Evolutionary conservation across 768 basidiomycete genomes (phyloP).

Genomic region (Rhizopogon salebrosus): DNA sequence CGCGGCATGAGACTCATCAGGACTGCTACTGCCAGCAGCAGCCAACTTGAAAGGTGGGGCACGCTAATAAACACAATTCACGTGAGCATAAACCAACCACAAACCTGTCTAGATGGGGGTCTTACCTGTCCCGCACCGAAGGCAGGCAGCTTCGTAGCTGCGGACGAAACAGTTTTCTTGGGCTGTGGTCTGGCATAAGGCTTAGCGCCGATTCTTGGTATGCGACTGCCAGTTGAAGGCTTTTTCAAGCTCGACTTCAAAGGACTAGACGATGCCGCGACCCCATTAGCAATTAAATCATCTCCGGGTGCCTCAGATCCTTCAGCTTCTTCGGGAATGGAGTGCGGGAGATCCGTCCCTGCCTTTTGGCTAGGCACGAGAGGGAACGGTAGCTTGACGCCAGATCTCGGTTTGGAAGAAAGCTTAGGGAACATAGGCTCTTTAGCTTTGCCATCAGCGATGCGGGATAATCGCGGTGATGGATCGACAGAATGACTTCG

Average conservation of each 20-base stretch:
- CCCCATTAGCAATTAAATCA: conserved; percentile 10
- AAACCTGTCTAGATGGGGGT: background rate
- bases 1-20: conserved; percentile 7
- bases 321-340: conserved; percentile 31
- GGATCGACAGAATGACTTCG: conserved; percentile 30
- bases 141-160: background rate
- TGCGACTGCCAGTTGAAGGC: conserved; percentile 43
- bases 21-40: conserved; percentile 9
- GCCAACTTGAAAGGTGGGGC: conserved; percentile 7
- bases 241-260: conserved; percentile 46
- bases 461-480: conserved; percentile 4
- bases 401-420: conserved; percentile 4
- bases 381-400: conserved; percentile 23
- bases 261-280: conserved; percentile 16
- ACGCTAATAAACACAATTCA: conserved; percentile 5
- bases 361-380: conserved; percentile 18
- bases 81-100: background rate
- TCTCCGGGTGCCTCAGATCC: background rate
- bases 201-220: conserved; percentile 55
- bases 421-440: conserved; percentile 17
- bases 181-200: conserved; percentile 46
- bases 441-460: conserved; percentile 9
- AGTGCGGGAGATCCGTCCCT: conserved; percentile 13
- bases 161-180: background rate
- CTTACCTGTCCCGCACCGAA: conserved; percentile 1